A percentile compares a stretch with the other conserved stretches of the same genome.
Conservation (phyloP, 2,329 filamentous ascomycete genomes). For the Pezicula rhizophila region DNA sequence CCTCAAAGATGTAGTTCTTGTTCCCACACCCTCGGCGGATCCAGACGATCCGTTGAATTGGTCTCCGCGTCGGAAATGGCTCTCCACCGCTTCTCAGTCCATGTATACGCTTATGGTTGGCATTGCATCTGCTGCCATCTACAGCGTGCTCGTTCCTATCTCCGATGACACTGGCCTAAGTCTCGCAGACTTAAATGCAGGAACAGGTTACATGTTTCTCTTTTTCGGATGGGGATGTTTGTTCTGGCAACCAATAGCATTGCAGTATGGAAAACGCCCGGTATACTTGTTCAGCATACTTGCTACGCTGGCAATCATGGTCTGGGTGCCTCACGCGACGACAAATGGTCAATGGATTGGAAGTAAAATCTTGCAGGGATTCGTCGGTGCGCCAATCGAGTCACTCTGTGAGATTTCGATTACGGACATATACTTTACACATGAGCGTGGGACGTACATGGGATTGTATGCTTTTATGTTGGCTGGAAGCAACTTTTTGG, state of each 20-base stretch:
- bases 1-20: slow-evolving; percentile 24
- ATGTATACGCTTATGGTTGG: slow-evolving; percentile 43
- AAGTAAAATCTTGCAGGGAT: slow-evolving; percentile 8
- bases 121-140: slow-evolving; percentile 42
- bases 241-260: slow-evolving; percentile 45
- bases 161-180: slow-evolving; percentile 39
- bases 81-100: slow-evolving; percentile 23
- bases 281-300: slow-evolving; percentile 36
- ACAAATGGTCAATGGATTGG: slow-evolving; percentile 11
- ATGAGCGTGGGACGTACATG: slow-evolving; percentile 34
- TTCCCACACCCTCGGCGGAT: slow-evolving; percentile 28
- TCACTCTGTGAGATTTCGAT: slow-evolving; percentile 20
- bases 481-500: slow-evolving; percentile 36
- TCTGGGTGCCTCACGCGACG: slow-evolving; percentile 28
- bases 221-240: slow-evolving; percentile 45
- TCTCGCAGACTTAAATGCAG: slow-evolving; percentile 37
- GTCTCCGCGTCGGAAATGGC: slow-evolving; percentile 27
- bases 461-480: slow-evolving; percentile 36
- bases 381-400: slow-evolving; percentile 10
- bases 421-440: slow-evolving; percentile 29
- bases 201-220: slow-evolving; percentile 47
- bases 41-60: slow-evolving; percentile 35
- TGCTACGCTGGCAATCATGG: slow-evolving; percentile 27
- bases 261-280: slow-evolving; percentile 44
- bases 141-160: slow-evolving; percentile 43